phyloP scores from a whole-genome alignment of 768 basidiomycete species.

The Suillus variegatus region DNA sequence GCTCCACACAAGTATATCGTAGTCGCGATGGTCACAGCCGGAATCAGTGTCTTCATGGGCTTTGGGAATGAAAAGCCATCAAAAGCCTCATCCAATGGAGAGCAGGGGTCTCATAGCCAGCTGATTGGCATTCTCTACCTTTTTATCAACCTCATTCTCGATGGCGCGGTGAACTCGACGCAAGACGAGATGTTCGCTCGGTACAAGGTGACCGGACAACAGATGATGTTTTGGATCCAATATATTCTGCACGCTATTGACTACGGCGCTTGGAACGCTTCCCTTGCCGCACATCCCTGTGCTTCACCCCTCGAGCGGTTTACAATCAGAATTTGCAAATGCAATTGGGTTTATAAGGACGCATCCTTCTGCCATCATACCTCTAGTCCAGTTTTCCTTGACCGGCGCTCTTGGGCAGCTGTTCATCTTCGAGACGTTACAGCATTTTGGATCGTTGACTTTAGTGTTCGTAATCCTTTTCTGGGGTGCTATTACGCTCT shows the following conservation, averaged over 20 bases:
- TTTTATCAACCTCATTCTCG: constrained; percentile 84
- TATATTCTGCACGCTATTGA: constrained; percentile 76
- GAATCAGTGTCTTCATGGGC: constrained; percentile 94
- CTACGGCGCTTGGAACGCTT: constrained; percentile 66
- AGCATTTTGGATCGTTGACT: constrained; percentile 88
- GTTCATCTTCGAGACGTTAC: constrained; percentile 96
- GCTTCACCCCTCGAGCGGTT: constrained; percentile 65
- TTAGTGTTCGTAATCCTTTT: constrained; percentile 63
- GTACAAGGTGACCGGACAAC: constrained; percentile 80
- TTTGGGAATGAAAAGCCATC: constrained; percentile 62
- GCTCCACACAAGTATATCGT: constrained; percentile 95
- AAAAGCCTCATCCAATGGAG: constrained; percentile 38
- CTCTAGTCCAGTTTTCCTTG: constrained; percentile 82
- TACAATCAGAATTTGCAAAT: constrained; percentile 61
- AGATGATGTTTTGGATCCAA: constrained; percentile 99
- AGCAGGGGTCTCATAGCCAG: constrained; percentile 51
- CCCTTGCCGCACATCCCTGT: constrained; percentile 84
- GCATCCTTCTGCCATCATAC: constrained; percentile 74
- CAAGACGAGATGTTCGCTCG: constrained; percentile 94
- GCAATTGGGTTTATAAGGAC: constrained; percentile 73
- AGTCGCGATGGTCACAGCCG: constrained; percentile 86
- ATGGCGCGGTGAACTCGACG: constrained; percentile 93
- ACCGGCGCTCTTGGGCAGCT: constrained; percentile 94
- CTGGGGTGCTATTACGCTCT: constrained; percentile 2
- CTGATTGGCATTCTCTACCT: constrained; percentile 76